These are phyloP conservation scores for Rhizopus delemar DNA, from an alignment of 371 early-diverging fungal genomes.

Conservation along the genomic window DNA sequence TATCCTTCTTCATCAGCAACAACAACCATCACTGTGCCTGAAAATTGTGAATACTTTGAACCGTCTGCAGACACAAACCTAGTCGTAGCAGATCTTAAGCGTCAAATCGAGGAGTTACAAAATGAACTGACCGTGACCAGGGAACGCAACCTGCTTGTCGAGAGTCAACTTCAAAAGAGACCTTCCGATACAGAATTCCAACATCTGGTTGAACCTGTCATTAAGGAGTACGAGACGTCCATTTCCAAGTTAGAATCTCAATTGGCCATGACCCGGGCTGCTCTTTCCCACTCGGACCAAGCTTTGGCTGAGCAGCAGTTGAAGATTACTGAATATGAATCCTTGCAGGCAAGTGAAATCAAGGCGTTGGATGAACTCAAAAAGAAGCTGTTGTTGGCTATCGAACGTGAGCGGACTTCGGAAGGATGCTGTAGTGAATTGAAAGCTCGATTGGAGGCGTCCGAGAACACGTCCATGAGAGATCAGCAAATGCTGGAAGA, in stretches of 20 bases:
- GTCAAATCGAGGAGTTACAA: slow-evolving; percentile 34
- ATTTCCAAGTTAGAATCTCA: slow-evolving; percentile 60
- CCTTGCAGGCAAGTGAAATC: slow-evolving; percentile 23
- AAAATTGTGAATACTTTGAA: slow-evolving; percentile 8
- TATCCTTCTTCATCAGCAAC: slow-evolving; percentile 29
- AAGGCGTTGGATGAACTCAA: slow-evolving; percentile 27
- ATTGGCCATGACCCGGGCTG: slow-evolving; percentile 57
- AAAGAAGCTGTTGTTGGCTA: slow-evolving; percentile 20
- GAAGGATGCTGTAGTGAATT: slow-evolving; percentile 23
- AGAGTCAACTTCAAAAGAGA: slow-evolving; percentile 29
- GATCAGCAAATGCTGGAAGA: slow-evolving; percentile 38
- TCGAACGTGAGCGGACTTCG: slow-evolving; percentile 29
- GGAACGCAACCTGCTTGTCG: slow-evolving; percentile 24
- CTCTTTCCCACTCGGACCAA: slow-evolving; percentile 49
- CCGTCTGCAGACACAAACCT: slow-evolving; percentile 13
- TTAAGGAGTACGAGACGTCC: slow-evolving; percentile 69
- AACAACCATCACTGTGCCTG: slow-evolving; percentile 24
- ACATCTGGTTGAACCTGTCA: slow-evolving; percentile 58
- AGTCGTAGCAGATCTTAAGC: slow-evolving; percentile 20
- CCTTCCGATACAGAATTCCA: too few relatives aligned
- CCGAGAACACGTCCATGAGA: slow-evolving; percentile 8
- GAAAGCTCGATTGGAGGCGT: slow-evolving; percentile 11
- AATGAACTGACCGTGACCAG: slow-evolving; percentile 29
- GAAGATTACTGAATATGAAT: slow-evolving; percentile 36
- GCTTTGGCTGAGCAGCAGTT: slow-evolving; percentile 51